Evolutionary conservation across 345 rosid species (phyloP).

Genomic region (Iberis pinnata): DNA sequence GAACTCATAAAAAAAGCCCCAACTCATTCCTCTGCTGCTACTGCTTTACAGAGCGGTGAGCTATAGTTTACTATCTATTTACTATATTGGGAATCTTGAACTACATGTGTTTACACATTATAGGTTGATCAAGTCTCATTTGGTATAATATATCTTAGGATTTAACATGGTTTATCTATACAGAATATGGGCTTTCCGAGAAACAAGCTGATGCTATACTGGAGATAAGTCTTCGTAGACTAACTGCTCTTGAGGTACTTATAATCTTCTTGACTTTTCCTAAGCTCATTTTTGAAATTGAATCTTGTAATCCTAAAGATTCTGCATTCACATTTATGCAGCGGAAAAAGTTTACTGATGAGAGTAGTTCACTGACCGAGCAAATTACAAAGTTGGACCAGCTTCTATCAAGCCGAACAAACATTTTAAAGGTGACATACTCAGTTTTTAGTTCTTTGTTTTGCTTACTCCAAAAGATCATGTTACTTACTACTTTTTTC

Average conservation of each 20-base stretch:
- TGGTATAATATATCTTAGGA: neutral
- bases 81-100: neutral
- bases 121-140: neutral
- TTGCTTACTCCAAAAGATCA: neutral
- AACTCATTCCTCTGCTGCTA: slow-evolving; percentile 60
- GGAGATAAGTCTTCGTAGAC: slow-evolving; percentile 75
- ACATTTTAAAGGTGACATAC: slow-evolving; percentile 51
- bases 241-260: slow-evolving; percentile 75
- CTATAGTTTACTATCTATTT: slow-evolving; percentile 10
- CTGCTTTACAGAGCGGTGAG: slow-evolving; percentile 56
- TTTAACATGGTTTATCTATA: slow-evolving; percentile 13
- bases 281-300: neutral
- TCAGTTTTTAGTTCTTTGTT: slow-evolving; percentile 2
- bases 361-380: slow-evolving; percentile 55
- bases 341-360: slow-evolving; percentile 72
- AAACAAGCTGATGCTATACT: slow-evolving; percentile 89
- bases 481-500: slow-evolving; percentile 6
- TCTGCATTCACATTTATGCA: slow-evolving; percentile 29
- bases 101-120: neutral
- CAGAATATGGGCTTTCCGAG: slow-evolving; percentile 71
- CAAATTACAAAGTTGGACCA: slow-evolving; percentile 67
- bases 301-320: neutral
- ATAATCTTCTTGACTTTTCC: neutral
- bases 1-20: slow-evolving; percentile 51
- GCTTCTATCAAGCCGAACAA: slow-evolving; percentile 61